Evolutionary conservation across 1,284 basidiomycete genomes (phyloP), one percentile per base, ranked within the genome.

Genomic region (Puccinia hordei): DNA sequence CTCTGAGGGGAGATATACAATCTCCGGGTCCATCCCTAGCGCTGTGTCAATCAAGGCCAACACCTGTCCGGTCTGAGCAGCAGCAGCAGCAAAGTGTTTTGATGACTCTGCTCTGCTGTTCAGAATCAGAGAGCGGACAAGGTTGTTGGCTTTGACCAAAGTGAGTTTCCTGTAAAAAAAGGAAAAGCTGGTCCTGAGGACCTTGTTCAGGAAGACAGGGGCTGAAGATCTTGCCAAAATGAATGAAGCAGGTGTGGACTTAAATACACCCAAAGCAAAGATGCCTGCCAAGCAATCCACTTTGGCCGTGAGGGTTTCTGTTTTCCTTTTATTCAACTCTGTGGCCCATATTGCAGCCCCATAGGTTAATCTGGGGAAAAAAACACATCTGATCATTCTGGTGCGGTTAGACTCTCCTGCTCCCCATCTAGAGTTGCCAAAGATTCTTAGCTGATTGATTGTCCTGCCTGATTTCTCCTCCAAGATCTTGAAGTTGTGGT

Each of bases 381-480:
- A 24, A 4, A 63, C 22, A 24, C 15, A 13, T 12, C 35, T 13
- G 13, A 41, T 27, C 22, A 66, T 5, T n/a, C 9, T 66, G 27
- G 41, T 10, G 1, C 63, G 5, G 35, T 35, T 33, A 33, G 63
- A 3, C 22, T 66, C 63, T 2, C 9, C 3, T 4, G 35, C 33
- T 2, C 63, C 63, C 63, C 63, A 38, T n/a, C 63, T 5, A 22
- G 63, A 38, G 13, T 10, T 9, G 10, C 63, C 63, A 38, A 66
- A 66, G 10, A 66, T 66, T 35, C 35, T 38, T 41, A 66, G 63
- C 63, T 66, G 63, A 15, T 3, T 38, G 13, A 66, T 17, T n/a
- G 38, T 38, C 13, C 13, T 41, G 35, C 33, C 6, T 2, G 63
- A 8, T n/a, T 66, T 66, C 24, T 61, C 57, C n/a, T 61, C 57